These are phyloP conservation scores for Terfezia boudieri DNA, from an alignment of 495 filamentous ascomycete species.

Conservation along the genomic window DNA sequence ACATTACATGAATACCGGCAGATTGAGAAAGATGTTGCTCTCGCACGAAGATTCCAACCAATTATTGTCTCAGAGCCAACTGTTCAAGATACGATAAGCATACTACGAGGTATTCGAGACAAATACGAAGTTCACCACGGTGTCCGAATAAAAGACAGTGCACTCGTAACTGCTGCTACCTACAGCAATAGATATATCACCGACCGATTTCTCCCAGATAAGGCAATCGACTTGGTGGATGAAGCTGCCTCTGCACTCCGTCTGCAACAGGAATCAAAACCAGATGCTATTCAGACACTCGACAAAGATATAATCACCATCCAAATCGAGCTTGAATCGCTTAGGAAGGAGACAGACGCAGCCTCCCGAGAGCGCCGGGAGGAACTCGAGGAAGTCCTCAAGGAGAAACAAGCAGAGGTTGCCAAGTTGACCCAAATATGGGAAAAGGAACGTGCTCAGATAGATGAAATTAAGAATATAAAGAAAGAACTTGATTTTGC, in stretches of 20 bases:
- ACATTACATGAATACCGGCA: conserved; percentile 75
- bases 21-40: conserved; percentile 90
- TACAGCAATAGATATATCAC: conserved; percentile 93
- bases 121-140: conserved; percentile 93
- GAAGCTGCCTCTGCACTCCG: conserved; percentile 80
- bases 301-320: conserved; percentile 93
- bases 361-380: conserved; percentile 72
- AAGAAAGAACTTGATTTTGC: conserved; percentile 72
- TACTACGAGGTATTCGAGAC: conserved; percentile 82
- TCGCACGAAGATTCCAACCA: conserved; percentile 83
- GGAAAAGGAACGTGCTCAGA: conserved; percentile 72
- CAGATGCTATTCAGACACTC: conserved; percentile 71
- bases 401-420: conserved; percentile 48
- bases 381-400: conserved; percentile 53
- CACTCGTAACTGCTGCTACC: conserved; percentile 74
- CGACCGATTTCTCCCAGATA: conserved; percentile 85
- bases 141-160: conserved; percentile 80
- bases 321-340: conserved; percentile 87
- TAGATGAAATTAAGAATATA: conserved; percentile 61
- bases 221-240: conserved; percentile 91
- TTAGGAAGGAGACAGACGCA: conserved; percentile 83
- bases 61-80: conserved; percentile 73
- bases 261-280: conserved; percentile 89
- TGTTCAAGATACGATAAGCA: conserved; percentile 83
- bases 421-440: conserved; percentile 47